phyloP scores from a whole-genome alignment of 768 basidiomycete genomes.

The Trametes sanguinea region DNA sequence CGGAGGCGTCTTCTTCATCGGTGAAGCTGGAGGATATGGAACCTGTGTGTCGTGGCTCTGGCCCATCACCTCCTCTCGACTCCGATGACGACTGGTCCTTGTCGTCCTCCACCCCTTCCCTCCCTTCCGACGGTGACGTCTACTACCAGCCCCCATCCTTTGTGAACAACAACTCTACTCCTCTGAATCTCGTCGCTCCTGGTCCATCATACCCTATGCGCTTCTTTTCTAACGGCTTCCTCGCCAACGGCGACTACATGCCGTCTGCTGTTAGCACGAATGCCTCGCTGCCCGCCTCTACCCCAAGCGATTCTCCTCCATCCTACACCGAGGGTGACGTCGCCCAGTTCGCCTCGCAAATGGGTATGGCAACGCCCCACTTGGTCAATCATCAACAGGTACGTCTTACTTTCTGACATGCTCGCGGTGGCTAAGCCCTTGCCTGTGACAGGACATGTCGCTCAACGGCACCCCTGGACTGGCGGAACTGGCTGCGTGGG shows the following conservation, averaged over 20 bases:
- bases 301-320: conserved; percentile 10
- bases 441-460: no score
- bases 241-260: neutral
- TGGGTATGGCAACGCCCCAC: no score
- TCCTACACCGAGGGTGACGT: conserved; percentile 8
- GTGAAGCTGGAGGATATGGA: neutral
- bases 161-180: neutral
- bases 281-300: neutral
- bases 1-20: neutral
- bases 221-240: neutral
- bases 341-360: neutral
- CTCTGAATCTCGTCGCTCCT: neutral
- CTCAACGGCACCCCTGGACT: no score
- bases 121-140: neutral
- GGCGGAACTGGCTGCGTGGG: no score
- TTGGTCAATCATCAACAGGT: no score
- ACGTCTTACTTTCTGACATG: no score
- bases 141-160: neutral
- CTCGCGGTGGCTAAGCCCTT: no score
- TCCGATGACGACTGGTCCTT: conserved; percentile 5
- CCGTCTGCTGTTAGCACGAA: neutral
- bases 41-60: conserved; percentile 3
- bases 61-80: conserved; percentile 16
- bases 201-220: neutral
- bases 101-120: neutral